Evolutionary conservation across 140 eudicot genomes (phyloP).

Genomic region (Flaveria floridana): DNA sequence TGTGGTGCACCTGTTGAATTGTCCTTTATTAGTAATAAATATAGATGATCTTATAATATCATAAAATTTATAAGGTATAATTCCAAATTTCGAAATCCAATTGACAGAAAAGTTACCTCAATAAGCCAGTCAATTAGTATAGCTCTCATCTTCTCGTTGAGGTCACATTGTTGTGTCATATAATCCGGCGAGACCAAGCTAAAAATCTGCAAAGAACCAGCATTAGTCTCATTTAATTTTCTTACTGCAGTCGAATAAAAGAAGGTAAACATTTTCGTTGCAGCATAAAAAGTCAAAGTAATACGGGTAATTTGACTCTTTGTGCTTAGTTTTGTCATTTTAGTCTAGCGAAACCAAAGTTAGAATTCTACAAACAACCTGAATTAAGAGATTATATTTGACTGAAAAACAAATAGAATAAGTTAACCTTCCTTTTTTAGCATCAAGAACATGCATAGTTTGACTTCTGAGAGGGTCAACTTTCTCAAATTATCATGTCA

Average conservation of each 20-base stretch:
- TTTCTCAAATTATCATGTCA: not conserved
- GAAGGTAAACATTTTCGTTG: not conserved
- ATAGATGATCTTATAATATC: not conserved
- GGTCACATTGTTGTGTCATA: slow-evolving; percentile 76
- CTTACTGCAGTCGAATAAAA: not conserved
- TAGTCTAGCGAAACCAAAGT: not conserved
- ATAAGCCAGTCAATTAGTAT: slow-evolving; percentile 92
- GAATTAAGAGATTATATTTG: not conserved
- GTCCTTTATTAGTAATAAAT: not conserved
- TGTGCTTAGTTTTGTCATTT: not conserved
- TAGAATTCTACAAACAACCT: not conserved
- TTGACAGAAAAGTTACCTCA: slow-evolving; percentile 55
- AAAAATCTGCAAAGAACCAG: slow-evolving; percentile 42
- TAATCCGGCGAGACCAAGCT: slow-evolving; percentile 69
- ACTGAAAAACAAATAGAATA: not conserved
- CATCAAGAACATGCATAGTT: not conserved
- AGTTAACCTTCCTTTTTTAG: not conserved
- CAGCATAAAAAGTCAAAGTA: slow-evolving; percentile 22
- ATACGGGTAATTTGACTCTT: not conserved
- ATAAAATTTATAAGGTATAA: not conserved
- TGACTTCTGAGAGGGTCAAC: not conserved
- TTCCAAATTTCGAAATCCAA: not conserved
- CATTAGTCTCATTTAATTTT: not conserved
- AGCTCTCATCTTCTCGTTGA: slow-evolving; percentile 85
- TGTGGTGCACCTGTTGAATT: slow-evolving; percentile 83